Evolutionary conservation across 768 basidiomycete genomes (phyloP).

Genomic region (Suillus luteus): DNA sequence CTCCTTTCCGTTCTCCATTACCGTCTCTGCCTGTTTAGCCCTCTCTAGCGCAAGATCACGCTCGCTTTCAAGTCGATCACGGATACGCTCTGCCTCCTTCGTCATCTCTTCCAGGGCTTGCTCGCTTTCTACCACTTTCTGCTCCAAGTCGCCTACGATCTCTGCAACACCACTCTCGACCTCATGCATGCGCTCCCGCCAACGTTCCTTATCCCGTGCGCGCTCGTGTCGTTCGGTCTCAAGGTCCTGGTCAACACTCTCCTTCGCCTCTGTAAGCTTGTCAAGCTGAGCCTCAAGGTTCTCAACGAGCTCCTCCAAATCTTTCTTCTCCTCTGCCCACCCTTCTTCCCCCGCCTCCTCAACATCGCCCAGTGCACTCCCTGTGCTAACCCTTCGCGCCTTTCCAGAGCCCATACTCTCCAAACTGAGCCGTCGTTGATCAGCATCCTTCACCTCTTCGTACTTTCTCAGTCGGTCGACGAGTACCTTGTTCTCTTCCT

Average conservation of each 20-base stretch:
- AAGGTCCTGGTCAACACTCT: slow-evolving; percentile 46
- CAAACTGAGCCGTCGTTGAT: slow-evolving; percentile 27
- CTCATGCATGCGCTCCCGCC: slow-evolving; percentile 70
- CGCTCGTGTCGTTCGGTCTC: slow-evolving; percentile 59
- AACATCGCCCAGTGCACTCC: slow-evolving; percentile 57
- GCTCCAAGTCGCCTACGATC: slow-evolving; percentile 67
- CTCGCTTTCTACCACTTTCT: slow-evolving; percentile 55
- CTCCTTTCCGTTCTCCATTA: slow-evolving; percentile 65
- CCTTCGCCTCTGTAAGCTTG: slow-evolving; percentile 48
- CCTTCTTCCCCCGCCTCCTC: slow-evolving; percentile 61
- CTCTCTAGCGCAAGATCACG: slow-evolving; percentile 58
- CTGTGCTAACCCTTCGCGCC: slow-evolving; percentile 53
- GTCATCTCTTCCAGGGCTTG: slow-evolving; percentile 42
- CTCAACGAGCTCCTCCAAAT: slow-evolving; percentile 49
- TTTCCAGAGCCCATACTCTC: slow-evolving; percentile 30
- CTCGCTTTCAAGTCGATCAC: slow-evolving; percentile 51
- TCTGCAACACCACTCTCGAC: slow-evolving; percentile 70
- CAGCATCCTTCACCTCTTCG: slow-evolving; percentile 47
- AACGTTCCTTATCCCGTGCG: slow-evolving; percentile 66
- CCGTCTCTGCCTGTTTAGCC: slow-evolving; percentile 63
- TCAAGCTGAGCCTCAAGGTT: slow-evolving; percentile 35
- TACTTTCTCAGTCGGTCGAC: slow-evolving; percentile 52
- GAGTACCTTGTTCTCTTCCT: slow-evolving; percentile 81
- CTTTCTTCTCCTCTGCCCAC: slow-evolving; percentile 72
- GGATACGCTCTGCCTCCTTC: slow-evolving; percentile 46